phyloP scores from a whole-genome alignment of 495 filamentous ascomycete genomes.

The Aspergillus carlsbadensis region DNA sequence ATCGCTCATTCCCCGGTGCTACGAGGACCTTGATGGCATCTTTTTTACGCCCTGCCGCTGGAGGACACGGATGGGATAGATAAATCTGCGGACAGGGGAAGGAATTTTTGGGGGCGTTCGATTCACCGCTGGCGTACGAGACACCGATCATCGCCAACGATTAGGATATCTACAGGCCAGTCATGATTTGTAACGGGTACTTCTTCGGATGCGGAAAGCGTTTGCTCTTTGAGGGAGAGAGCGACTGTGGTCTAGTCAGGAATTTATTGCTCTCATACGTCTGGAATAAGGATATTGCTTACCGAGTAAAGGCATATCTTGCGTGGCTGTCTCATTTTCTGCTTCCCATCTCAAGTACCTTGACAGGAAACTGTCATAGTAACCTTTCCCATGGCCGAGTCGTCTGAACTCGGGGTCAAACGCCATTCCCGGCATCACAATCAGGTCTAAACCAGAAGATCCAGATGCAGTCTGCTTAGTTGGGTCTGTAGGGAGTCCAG shows the following conservation, averaged over 20 bases:
- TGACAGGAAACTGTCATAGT: slow-evolving; percentile 90
- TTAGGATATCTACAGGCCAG: slow-evolving; percentile 64
- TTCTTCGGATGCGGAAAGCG: slow-evolving; percentile 58
- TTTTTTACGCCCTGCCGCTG: slow-evolving; percentile 21
- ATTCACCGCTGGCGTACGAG: slow-evolving; percentile 33
- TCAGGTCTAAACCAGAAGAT: slow-evolving; percentile 68
- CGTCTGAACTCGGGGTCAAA: slow-evolving; percentile 77
- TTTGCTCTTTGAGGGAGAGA: slow-evolving; percentile 83
- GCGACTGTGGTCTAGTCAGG: slow-evolving; percentile 59
- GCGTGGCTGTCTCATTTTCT: slow-evolving; percentile 33
- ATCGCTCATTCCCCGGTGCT: slow-evolving; percentile 7
- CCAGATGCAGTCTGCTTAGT: slow-evolving; percentile 25
- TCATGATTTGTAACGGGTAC: slow-evolving; percentile 69
- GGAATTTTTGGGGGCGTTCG: slow-evolving; percentile 16
- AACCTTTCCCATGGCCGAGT: slow-evolving; percentile 93
- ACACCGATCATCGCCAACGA: slow-evolving; percentile 56
- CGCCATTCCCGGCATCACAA: slow-evolving; percentile 91
- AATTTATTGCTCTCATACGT: slow-evolving; percentile 15
- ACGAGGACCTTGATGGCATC: slow-evolving; percentile 21
- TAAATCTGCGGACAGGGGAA: slow-evolving; percentile 18
- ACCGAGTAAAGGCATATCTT: slow-evolving; percentile 67
- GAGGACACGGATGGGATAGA: slow-evolving; percentile 20
- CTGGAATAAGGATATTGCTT: slow-evolving; percentile 28
- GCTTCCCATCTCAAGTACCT: slow-evolving; percentile 57
- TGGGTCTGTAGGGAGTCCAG: slow-evolving; percentile 22